Conservation (phyloP, 2,329 filamentous ascomycete species). For the Blastomyces percursus region DNA sequence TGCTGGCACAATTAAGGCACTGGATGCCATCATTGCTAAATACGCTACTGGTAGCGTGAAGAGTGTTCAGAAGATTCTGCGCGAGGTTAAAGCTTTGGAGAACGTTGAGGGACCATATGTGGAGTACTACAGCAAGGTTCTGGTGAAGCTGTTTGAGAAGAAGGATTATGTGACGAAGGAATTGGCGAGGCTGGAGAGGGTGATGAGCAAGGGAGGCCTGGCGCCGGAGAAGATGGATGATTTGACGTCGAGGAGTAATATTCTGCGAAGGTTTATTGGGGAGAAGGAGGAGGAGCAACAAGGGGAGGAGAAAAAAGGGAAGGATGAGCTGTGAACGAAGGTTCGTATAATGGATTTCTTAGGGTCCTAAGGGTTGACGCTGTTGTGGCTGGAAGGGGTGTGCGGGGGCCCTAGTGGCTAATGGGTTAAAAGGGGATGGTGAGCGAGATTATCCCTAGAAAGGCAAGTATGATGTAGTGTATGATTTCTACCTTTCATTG, state of each 20-base stretch:
- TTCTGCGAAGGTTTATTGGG: slow-evolving; percentile 65
- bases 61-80: slow-evolving; percentile 54
- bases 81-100: slow-evolving; percentile 62
- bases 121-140: slow-evolving; percentile 86
- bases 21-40: slow-evolving; percentile 67
- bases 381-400: not conserved
- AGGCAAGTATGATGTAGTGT: not conserved
- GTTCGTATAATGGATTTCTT: not conserved
- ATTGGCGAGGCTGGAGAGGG: slow-evolving; percentile 62
- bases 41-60: slow-evolving; percentile 46
- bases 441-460: not conserved
- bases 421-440: not conserved
- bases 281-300: slow-evolving; percentile 44
- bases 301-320: slow-evolving; percentile 47
- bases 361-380: no score
- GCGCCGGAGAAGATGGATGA: slow-evolving; percentile 82
- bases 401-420: not conserved
- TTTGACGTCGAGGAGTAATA: slow-evolving; percentile 74
- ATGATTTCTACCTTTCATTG: not conserved
- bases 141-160: slow-evolving; percentile 71
- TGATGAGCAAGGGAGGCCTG: slow-evolving; percentile 77
- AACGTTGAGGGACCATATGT: slow-evolving; percentile 71
- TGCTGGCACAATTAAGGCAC: slow-evolving; percentile 69
- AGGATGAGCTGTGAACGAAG: slow-evolving; percentile 57
- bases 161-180: slow-evolving; percentile 76